Percentiles rank a stretch among this genome's conserved stretches.
These are phyloP conservation scores for Withania somnifera DNA, from an alignment of 305 asterid genomes.

Conservation along the genomic window DNA sequence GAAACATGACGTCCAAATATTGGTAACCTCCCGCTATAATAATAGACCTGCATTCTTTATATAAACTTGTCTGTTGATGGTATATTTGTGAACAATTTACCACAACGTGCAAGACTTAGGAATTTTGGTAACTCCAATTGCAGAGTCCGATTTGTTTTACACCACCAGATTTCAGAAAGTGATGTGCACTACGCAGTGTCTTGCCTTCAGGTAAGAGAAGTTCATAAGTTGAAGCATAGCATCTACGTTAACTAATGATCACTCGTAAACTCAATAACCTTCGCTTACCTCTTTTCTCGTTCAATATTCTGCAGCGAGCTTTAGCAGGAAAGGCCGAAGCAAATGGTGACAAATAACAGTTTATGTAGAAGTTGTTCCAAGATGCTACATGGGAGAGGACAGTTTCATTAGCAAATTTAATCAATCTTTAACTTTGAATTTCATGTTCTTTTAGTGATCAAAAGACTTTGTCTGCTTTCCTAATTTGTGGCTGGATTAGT, in stretches of 20 bases:
- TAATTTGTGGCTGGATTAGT: background rate
- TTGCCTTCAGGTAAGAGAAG: constrained; percentile 62
- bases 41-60: background rate
- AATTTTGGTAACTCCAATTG: background rate
- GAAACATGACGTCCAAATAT: background rate
- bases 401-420: background rate
- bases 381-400: background rate
- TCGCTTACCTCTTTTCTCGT: background rate
- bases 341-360: constrained; percentile 20
- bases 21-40: background rate
- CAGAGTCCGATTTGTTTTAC: constrained; percentile 76
- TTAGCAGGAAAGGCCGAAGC: constrained; percentile 28
- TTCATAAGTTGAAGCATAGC: background rate
- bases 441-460: background rate
- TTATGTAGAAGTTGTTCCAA: background rate
- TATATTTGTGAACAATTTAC: background rate
- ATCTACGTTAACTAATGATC: background rate
- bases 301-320: constrained; percentile 46
- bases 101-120: background rate
- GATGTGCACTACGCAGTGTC: constrained; percentile 69
- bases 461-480: background rate
- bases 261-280: background rate
- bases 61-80: background rate
- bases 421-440: background rate
- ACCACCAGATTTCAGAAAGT: constrained; percentile 81